Evolutionary conservation across 2,329 filamentous ascomycete genomes (phyloP).

Genomic region (Laburnicola sp.): DNA sequence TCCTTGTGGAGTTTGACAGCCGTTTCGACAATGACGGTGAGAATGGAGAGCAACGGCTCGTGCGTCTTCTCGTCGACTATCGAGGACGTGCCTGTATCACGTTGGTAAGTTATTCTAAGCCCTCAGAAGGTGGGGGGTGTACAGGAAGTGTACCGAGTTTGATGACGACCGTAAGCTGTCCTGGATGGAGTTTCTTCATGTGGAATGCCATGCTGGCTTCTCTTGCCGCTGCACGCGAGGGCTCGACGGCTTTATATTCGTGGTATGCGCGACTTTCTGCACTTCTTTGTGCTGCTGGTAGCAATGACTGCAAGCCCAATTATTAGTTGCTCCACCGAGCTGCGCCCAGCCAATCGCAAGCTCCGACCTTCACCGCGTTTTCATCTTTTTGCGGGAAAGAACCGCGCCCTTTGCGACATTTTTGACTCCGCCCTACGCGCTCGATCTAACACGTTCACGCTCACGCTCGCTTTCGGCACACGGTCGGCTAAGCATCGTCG

Average conservation of each 20-base stretch:
- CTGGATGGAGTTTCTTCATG: slow-evolving; percentile 56
- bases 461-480: neutral
- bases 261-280: neutral
- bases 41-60: slow-evolving; percentile 85
- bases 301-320: slow-evolving; percentile 11
- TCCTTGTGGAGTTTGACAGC: slow-evolving; percentile 83
- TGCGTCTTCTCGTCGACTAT: slow-evolving; percentile 96
- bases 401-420: slow-evolving; percentile 11
- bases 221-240: neutral
- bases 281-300: slow-evolving; percentile 2
- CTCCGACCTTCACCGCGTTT: slow-evolving; percentile 16
- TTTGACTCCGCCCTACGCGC: slow-evolving; percentile 9
- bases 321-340: slow-evolving; percentile 7
- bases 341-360: slow-evolving; percentile 14
- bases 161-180: slow-evolving; percentile 73
- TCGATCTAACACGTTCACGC: too few relatives aligned
- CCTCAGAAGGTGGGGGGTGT: slow-evolving; percentile 21
- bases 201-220: slow-evolving; percentile 37
- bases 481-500: neutral
- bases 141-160: slow-evolving; percentile 69
- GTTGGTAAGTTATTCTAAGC: slow-evolving; percentile 36
- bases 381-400: slow-evolving; percentile 10
- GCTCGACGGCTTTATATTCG: neutral
- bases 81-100: slow-evolving; percentile 81
- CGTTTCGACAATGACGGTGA: slow-evolving; percentile 92